Conservation (phyloP, 805 yeast genomes). For the Saturnispora saitoi region DNA sequence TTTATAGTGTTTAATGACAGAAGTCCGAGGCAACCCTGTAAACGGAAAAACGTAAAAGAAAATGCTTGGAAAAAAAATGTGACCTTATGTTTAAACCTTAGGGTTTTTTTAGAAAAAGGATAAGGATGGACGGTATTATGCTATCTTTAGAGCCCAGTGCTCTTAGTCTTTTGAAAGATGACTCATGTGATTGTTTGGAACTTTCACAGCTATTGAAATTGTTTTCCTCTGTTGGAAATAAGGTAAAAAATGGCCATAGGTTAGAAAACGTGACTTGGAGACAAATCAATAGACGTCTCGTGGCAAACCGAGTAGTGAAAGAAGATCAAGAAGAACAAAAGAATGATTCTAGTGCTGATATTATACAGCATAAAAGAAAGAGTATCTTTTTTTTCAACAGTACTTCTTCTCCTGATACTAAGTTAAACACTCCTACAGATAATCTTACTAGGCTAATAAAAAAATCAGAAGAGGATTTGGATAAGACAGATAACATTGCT, state of each 20-base stretch:
- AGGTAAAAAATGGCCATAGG: slow-evolving; percentile 27
- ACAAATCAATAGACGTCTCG: slow-evolving; percentile 26
- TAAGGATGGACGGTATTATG: neutral
- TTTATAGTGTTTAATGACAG: neutral
- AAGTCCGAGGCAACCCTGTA: slow-evolving; percentile 1
- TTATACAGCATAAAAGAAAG: slow-evolving; percentile 3
- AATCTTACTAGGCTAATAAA: neutral
- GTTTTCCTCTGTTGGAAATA: slow-evolving; percentile 14
- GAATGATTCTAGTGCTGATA: slow-evolving; percentile 10
- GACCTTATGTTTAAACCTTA: slow-evolving; percentile 8
- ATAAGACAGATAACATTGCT: neutral
- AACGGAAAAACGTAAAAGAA: neutral
- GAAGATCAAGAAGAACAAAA: neutral
- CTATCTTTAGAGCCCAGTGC: neutral
- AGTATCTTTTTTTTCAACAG: slow-evolving; percentile 10
- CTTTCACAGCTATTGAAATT: neutral
- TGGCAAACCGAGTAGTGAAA: slow-evolving; percentile 9
- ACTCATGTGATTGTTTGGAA: slow-evolving; percentile 7
- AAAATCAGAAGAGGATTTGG: neutral
- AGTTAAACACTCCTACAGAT: slow-evolving; percentile 4
- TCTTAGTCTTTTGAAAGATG: slow-evolving; percentile 6
- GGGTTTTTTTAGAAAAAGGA: neutral
- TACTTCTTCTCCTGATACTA: slow-evolving; percentile 27
- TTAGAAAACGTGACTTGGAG: slow-evolving; percentile 32
- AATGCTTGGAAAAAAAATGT: neutral